Evolutionary conservation across 148 eudicot genomes (phyloP), one percentile per base, ranked within the genome.

Genomic region (Rhododendron simsii): DNA sequence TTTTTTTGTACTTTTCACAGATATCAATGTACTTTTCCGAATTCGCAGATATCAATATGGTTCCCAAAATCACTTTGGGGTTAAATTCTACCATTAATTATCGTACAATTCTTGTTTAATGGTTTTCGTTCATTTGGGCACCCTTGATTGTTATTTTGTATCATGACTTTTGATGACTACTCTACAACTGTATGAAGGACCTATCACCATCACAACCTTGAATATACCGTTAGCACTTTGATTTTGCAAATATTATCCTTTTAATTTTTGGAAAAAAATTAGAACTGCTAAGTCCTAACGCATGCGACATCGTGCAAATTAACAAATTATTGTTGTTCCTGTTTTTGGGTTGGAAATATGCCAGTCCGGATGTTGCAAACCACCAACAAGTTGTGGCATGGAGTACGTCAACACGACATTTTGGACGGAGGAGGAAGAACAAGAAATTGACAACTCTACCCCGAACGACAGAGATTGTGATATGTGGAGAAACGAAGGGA

Each of bases 341-440:
- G 15, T 3, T 84, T 78, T 59, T 16, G 51, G 77, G 74, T 65
- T 3, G 67, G 30, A 37, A 28, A 44, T 45, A 44, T 45, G 75
- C 28, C 69, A 89, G 90, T 53, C 90, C 8, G 93, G 91, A 18
- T 91, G 93, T 21, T 91, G 93, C 87, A 85, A 39, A 79, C 93
- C 93, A 41, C 91, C 91, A 0, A 5, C 33, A 8, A 84, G 13
- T 9, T 91, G 93, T 53, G 87, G 74, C 11, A 90, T 91, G 91
- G 88, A 81, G 26, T 91, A 85, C 3, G 87, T 91, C n/a, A 88
- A 88, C 35, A 89, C 86, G 21, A 91, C 91, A 0, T 86, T 37
- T 44, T 91, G 93, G 91, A 69, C 18, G 16, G 89, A 45, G 84
- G 44, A 28, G 16, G 71, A 76, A 12, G 53, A 23, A 28, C 12